Evolutionary conservation across 2,329 filamentous ascomycete species (phyloP).

Genomic region (Pseudocercospora musae): DNA sequence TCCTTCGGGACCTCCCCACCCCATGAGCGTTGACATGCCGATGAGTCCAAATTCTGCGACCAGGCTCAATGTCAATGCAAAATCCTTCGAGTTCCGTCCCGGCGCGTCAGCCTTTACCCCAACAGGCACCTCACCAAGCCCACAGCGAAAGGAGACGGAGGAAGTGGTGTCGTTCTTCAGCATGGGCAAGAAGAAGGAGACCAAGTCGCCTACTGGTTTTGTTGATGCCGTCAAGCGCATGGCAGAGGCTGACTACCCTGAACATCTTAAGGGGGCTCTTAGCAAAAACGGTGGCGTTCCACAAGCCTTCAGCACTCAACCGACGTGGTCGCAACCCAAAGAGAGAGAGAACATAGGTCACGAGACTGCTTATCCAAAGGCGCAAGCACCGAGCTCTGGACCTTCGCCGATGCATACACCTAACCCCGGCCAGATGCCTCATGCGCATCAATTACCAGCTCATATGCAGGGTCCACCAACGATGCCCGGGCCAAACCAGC

Average conservation of each 20-base stretch:
- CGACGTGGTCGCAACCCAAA: conserved; percentile 74
- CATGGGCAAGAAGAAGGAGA: conserved; percentile 56
- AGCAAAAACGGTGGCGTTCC: conserved; percentile 77
- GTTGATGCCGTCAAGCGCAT: conserved; percentile 66
- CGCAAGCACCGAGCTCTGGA: conserved; percentile 55
- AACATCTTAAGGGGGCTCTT: conserved; percentile 58
- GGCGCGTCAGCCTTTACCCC: conserved; percentile 80
- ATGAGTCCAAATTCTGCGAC: conserved; percentile 55
- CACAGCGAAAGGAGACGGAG: conserved; percentile 42
- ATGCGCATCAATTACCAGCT: conserved; percentile 79
- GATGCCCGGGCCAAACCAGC: conserved; percentile 67
- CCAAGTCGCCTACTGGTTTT: conserved; percentile 46
- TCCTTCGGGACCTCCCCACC: conserved; percentile 48
- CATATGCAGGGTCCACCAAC: conserved; percentile 69
- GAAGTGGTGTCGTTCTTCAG: conserved; percentile 28
- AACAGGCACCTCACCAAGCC: conserved; percentile 68
- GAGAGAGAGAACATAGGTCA: conserved; percentile 75
- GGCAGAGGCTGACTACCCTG: conserved; percentile 56
- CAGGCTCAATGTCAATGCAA: conserved; percentile 60
- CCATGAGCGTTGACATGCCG: conserved; percentile 10
- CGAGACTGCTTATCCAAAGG: conserved; percentile 72
- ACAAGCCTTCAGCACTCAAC: conserved; percentile 76
- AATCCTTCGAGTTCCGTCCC: conserved; percentile 82
- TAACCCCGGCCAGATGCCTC: conserved; percentile 64
- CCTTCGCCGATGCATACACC: conserved; percentile 62